Evolutionary conservation across 2,329 filamentous ascomycete genomes (phyloP).

Genomic region (Talaromyces pinophilus): DNA sequence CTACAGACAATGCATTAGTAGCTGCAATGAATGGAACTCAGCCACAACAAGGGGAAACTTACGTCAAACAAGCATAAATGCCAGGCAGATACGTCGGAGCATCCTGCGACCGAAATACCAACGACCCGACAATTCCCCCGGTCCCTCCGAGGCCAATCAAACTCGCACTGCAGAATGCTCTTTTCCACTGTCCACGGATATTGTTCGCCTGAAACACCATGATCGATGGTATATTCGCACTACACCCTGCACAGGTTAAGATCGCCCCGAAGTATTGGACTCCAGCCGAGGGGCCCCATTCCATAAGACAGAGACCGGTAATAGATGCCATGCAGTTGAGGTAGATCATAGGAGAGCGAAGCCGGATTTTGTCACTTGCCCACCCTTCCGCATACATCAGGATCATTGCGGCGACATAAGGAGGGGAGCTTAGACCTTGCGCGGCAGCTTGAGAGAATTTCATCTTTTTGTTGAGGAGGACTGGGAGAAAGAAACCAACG

Average conservation of each 20-base stretch:
- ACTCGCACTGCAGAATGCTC: not conserved
- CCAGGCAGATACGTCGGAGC: not conserved
- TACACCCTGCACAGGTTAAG: not conserved
- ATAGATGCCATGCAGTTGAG: not conserved
- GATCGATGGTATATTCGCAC: not conserved
- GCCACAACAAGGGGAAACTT: too few species aligned
- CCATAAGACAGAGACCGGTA: not conserved
- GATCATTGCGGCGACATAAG: not conserved
- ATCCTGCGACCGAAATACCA: not conserved
- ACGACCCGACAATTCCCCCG: not conserved
- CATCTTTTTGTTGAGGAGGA: not conserved
- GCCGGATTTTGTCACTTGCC: not conserved
- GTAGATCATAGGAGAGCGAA: not conserved
- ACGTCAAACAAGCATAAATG: not conserved
- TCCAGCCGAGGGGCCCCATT: not conserved
- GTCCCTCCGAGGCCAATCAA: not conserved
- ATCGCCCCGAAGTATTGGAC: not conserved
- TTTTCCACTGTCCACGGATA: not conserved
- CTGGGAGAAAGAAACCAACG: not conserved
- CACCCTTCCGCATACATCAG: not conserved
- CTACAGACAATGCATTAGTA: not conserved
- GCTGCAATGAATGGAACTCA: not conserved
- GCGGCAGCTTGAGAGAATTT: not conserved
- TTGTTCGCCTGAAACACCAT: not conserved
- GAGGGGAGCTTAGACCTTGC: not conserved